Percentiles rank a stretch among this genome's conserved stretches.
Conservation (phyloP, 2,329 filamentous ascomycete genomes). For the Alternaria arbusti region DNA sequence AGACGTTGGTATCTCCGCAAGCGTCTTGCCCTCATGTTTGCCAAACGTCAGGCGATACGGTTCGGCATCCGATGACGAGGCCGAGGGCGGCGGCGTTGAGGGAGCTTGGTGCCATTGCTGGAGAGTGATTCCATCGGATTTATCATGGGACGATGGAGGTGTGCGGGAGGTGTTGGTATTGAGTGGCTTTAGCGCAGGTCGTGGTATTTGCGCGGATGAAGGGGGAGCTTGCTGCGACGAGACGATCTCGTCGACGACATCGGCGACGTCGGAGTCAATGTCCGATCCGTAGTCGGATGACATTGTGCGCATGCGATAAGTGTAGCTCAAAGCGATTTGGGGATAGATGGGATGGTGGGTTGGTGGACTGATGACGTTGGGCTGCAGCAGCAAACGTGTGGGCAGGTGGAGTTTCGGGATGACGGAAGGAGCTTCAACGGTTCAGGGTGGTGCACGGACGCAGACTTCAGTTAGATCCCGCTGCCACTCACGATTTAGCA, state of each 20-base stretch:
- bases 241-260: neutral
- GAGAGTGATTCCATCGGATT: neutral
- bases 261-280: neutral
- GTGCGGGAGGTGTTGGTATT: accelerated
- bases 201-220: neutral
- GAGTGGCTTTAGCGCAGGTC: neutral
- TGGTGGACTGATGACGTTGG: neutral
- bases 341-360: too few relatives aligned
- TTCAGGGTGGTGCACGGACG: neutral
- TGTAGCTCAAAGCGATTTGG: too few relatives aligned
- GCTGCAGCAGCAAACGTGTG: neutral
- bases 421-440: neutral
- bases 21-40: neutral
- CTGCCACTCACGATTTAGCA: too few relatives aligned
- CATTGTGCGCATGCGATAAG: neutral
- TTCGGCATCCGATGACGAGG: neutral
- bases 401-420: neutral
- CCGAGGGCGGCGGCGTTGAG: neutral
- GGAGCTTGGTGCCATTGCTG: neutral
- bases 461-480: neutral
- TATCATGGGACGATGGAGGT: neutral
- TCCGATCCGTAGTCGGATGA: neutral
- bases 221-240: neutral
- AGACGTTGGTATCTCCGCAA: neutral
- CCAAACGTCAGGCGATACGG: neutral